Conservation (phyloP, 2,329 filamentous ascomycete genomes). For the Diplodia intermedia region DNA sequence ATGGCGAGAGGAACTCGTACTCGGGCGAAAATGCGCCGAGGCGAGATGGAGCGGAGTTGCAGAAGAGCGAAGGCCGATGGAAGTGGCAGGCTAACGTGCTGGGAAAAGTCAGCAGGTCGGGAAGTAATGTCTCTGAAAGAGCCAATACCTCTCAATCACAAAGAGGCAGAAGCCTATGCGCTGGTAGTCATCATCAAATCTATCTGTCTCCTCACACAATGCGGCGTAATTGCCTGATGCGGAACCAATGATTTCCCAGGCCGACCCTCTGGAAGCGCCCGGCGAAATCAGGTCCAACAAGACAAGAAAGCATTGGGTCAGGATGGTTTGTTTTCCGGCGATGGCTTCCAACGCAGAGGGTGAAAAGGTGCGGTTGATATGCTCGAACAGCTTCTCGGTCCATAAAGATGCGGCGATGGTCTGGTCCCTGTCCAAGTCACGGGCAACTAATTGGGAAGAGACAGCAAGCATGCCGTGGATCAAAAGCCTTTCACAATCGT, state of each 20-base stretch:
- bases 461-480: conserved; percentile 24
- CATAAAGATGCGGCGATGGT: conserved; percentile 21
- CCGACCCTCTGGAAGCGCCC: background rate
- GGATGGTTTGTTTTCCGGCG: background rate
- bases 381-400: conserved; percentile 23
- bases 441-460: conserved; percentile 17
- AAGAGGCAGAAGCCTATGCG: conserved; percentile 23
- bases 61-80: conserved; percentile 24
- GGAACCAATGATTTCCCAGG: conserved; percentile 22
- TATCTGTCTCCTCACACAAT: background rate
- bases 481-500: background rate
- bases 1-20: conserved; percentile 1
- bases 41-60: conserved; percentile 23
- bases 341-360: background rate
- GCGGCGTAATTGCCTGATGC: conserved; percentile 15
- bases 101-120: background rate
- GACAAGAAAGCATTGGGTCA: conserved; percentile 11
- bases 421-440: conserved; percentile 26
- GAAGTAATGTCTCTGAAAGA: too few species aligned
- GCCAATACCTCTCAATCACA: conserved; percentile 15
- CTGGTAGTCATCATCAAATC: conserved; percentile 11
- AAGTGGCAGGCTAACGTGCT: conserved; percentile 24
- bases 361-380: background rate
- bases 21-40: conserved; percentile 7
- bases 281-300: conserved; percentile 11